Conservation (phyloP, 306 rosid genomes). For the Elaeagnus macrophylla region DNA sequence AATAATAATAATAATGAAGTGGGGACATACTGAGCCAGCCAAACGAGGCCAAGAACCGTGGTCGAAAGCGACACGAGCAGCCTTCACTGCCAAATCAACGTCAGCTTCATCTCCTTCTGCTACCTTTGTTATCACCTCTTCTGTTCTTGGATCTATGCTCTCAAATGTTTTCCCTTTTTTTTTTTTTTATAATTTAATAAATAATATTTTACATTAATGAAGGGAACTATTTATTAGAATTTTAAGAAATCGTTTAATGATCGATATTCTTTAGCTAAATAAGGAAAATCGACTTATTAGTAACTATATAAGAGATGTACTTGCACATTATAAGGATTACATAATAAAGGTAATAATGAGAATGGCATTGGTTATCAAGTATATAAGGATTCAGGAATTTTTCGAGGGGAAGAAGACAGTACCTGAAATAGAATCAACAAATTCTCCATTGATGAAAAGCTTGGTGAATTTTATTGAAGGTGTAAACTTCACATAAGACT, state of each 20-base stretch:
- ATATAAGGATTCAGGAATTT: too few species aligned
- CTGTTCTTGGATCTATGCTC: conserved; percentile 71
- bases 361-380: too few species aligned
- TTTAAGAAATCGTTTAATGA: too few species aligned
- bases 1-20: neutral
- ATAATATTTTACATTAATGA: neutral
- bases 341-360: too few species aligned
- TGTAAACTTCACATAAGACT: conserved; percentile 30
- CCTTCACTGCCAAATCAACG: conserved; percentile 66
- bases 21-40: conserved; percentile 49
- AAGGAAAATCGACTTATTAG: too few species aligned
- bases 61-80: conserved; percentile 81
- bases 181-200: neutral
- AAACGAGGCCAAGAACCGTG: conserved; percentile 86
- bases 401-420: too few species aligned
- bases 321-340: too few species aligned
- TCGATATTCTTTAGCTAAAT: too few species aligned
- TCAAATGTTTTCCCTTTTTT: conserved; percentile 67
- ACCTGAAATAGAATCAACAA: conserved; percentile 77
- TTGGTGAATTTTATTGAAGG: conserved; percentile 62
- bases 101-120: conserved; percentile 61
- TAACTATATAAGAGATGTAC: too few species aligned
- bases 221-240: too few species aligned
- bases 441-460: conserved; percentile 83
- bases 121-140: conserved; percentile 37